Percentiles rank a stretch among this genome's conserved stretches.
Evolutionary conservation across 306 rosid genomes (phyloP).

Genomic region (Sechiopsis laciniata): DNA sequence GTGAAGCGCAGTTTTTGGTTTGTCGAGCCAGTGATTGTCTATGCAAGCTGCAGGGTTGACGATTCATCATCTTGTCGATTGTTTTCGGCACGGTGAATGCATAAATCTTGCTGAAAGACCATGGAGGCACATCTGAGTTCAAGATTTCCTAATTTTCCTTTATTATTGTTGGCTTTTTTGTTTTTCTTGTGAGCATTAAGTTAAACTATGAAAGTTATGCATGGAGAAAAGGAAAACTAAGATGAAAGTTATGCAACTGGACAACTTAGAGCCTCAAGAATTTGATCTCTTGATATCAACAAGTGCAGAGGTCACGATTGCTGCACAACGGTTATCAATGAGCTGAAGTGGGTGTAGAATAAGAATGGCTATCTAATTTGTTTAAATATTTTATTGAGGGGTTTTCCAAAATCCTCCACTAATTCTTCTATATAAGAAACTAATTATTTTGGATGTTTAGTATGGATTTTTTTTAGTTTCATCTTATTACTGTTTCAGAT

Average conservation of each 20-base stretch:
- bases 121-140: constrained; percentile 80
- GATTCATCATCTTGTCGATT: constrained; percentile 84
- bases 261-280: too few species aligned
- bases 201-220: not conserved
- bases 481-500: not conserved
- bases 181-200: not conserved
- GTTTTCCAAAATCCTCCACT: constrained; percentile 5
- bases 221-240: constrained; percentile 9
- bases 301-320: constrained; percentile 9
- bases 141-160: not conserved
- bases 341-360: constrained; percentile 7
- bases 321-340: not conserved
- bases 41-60: constrained; percentile 97
- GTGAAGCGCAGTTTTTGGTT: constrained; percentile 67
- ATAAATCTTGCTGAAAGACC: constrained; percentile 94
- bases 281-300: too few species aligned
- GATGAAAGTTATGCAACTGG: too few species aligned
- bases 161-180: too few species aligned
- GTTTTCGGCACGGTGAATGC: constrained; percentile 71
- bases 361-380: constrained; percentile 15
- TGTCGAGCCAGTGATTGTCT: constrained; percentile 86
- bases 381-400: constrained; percentile 1
- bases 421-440: constrained; percentile 10
- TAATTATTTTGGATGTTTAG: constrained; percentile 11
- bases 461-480: not conserved